A percentile compares a stretch with the other conserved stretches of the same genome.
These are phyloP conservation scores for Singerocomus rubriflavus DNA, from an alignment of 1,284 basidiomycete species.

Conservation along the genomic window DNA sequence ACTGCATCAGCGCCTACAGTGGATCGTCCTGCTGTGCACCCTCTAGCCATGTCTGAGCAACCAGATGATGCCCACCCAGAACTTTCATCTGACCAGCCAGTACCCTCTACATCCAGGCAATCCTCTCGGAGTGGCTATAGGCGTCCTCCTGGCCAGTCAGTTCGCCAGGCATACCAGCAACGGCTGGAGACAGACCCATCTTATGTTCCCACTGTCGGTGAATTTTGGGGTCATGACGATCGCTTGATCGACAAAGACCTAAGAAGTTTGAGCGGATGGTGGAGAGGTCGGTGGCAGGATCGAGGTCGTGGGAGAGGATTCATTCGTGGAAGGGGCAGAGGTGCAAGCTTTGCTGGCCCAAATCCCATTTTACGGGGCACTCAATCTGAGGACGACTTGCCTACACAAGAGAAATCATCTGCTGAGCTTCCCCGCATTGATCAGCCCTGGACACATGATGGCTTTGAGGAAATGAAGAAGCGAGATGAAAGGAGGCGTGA, in stretches of 20 bases:
- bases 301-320: slow-evolving; percentile 61
- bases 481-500: slow-evolving; percentile 59
- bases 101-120: slow-evolving; percentile 36
- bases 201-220: slow-evolving; percentile 81
- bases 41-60: slow-evolving; percentile 26
- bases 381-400: slow-evolving; percentile 24
- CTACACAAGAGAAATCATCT: slow-evolving; percentile 20
- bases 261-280: slow-evolving; percentile 75
- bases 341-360: slow-evolving; percentile 37
- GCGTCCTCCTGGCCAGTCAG: slow-evolving; percentile 52
- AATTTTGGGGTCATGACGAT: slow-evolving; percentile 92
- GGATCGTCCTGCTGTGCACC: slow-evolving; percentile 25
- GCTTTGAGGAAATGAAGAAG: slow-evolving; percentile 78
- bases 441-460: slow-evolving; percentile 74
- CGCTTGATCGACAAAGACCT: slow-evolving; percentile 73
- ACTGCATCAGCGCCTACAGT: slow-evolving; percentile 28
- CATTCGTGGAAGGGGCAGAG: slow-evolving; percentile 52
- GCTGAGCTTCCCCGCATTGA: slow-evolving; percentile 56
- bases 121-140: slow-evolving; percentile 24
- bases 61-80: slow-evolving; percentile 23
- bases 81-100: slow-evolving; percentile 28
- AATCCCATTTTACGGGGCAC: slow-evolving; percentile 9
- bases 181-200: slow-evolving; percentile 78
- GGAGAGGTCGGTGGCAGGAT: slow-evolving; percentile 74
- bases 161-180: slow-evolving; percentile 74